A percentile compares a stretch with the other conserved stretches of the same genome.
Conservation (phyloP, 345 rosid species). For the Bretschneidera sinensis region DNA sequence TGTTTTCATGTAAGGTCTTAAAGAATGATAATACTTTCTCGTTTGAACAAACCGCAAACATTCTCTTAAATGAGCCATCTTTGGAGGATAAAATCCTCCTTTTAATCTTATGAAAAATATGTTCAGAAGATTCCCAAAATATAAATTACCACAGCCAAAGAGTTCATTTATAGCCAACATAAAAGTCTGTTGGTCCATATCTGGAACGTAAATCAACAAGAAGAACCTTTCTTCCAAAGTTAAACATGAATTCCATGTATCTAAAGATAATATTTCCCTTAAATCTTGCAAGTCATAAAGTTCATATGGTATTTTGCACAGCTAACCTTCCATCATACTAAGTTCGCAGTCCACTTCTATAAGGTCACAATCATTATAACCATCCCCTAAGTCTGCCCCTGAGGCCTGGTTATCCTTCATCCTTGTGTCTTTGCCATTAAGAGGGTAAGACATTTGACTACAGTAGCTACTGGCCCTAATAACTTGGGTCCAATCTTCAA, state of each 20-base stretch:
- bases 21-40: slow-evolving; percentile 40
- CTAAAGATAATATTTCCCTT: slow-evolving; percentile 45
- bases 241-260: slow-evolving; percentile 61
- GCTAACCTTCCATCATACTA: slow-evolving; percentile 50
- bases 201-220: slow-evolving; percentile 57
- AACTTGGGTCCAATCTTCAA: slow-evolving; percentile 28
- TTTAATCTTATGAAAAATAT: slow-evolving; percentile 47
- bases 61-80: slow-evolving; percentile 40
- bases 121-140: slow-evolving; percentile 61
- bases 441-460: slow-evolving; percentile 13
- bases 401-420: slow-evolving; percentile 24
- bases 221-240: slow-evolving; percentile 58
- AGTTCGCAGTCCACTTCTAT: slow-evolving; percentile 40
- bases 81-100: slow-evolving; percentile 55
- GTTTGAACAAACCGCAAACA: slow-evolving; percentile 35
- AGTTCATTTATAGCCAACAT: slow-evolving; percentile 48
- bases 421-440: slow-evolving; percentile 19
- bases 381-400: slow-evolving; percentile 34
- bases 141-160: slow-evolving; percentile 44
- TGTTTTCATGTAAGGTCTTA: slow-evolving; percentile 45
- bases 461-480: slow-evolving; percentile 16
- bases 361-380: slow-evolving; percentile 36
- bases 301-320: slow-evolving; percentile 56
- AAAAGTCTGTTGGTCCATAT: slow-evolving; percentile 58
- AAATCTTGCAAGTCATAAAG: slow-evolving; percentile 62